These are phyloP conservation scores for Coemansia sp. DNA, from an alignment of 192 early-diverging fungal species.

Conservation along the genomic window DNA sequence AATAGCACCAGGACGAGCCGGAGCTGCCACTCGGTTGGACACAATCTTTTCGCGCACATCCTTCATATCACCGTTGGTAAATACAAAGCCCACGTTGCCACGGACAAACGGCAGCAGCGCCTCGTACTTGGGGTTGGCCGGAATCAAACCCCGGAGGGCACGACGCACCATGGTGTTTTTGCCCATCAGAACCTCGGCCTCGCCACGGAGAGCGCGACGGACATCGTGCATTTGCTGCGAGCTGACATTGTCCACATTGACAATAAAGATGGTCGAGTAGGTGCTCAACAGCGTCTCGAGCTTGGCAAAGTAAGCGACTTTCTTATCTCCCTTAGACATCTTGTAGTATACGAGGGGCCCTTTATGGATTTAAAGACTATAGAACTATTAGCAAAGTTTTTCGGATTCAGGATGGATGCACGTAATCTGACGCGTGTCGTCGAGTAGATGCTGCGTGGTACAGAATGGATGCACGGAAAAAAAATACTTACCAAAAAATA, in stretches of 20 bases:
- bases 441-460: too few relatives aligned
- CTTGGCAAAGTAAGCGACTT: constrained; percentile 94
- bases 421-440: too few relatives aligned
- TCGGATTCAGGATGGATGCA: background rate
- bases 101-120: constrained; percentile 78
- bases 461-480: too few relatives aligned
- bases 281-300: constrained; percentile 84
- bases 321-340: constrained; percentile 69
- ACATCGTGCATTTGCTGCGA: constrained; percentile 99
- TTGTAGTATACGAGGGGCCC: constrained; percentile 46
- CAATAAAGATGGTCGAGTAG: constrained; percentile 97
- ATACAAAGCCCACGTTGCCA: constrained; percentile 99
- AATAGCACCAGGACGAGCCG: constrained; percentile 91
- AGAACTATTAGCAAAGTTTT: constrained; percentile 32
- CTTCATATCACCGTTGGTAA: constrained; percentile 98
- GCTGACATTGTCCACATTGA: constrained; percentile 99
- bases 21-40: constrained; percentile 93
- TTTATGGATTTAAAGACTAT: constrained; percentile 16
- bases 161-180: constrained; percentile 99
- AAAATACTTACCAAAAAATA: too few relatives aligned
- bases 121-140: constrained; percentile 82
- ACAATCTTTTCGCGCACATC: constrained; percentile 85
- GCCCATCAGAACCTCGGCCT: constrained; percentile 95
- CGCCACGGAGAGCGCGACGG: constrained; percentile 84
- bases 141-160: constrained; percentile 61